Conservation (phyloP, 2,329 filamentous ascomycete genomes). For the Tricladium varicosporioides region DNA sequence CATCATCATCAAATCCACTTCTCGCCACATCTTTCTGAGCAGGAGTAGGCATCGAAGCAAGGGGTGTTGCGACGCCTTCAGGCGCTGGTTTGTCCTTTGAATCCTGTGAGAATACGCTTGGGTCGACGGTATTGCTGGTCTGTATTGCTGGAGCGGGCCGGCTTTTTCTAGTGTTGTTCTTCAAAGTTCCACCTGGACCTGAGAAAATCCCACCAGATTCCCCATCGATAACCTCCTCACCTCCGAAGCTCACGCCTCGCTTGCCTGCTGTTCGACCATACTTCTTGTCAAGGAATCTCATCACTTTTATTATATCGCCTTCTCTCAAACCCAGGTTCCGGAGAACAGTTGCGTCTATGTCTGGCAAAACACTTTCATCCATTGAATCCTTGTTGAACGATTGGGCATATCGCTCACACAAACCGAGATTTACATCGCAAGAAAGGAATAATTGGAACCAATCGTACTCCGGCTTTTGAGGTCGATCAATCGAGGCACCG, state of each 20-base stretch:
- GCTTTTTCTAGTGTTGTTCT: constrained; percentile 92
- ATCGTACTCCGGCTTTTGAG: constrained; percentile 76
- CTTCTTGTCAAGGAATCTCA: constrained; percentile 81
- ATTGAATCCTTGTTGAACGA: constrained; percentile 90
- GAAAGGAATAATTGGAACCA: constrained; percentile 99
- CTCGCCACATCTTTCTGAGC: constrained; percentile 45
- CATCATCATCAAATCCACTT: constrained; percentile 88
- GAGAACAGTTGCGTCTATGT: constrained; percentile 80
- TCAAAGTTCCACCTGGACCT: constrained; percentile 83
- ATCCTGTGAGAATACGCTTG: constrained; percentile 74
- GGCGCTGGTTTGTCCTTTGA: constrained; percentile 39
- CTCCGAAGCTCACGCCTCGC: constrained; percentile 51
- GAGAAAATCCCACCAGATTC: constrained; percentile 77
- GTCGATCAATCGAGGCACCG: constrained; percentile 61
- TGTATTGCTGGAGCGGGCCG: constrained; percentile 84
- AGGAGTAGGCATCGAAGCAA: constrained; percentile 40
- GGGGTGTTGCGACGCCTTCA: constrained; percentile 48
- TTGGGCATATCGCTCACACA: constrained; percentile 91
- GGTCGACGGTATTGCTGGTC: constrained; percentile 81
- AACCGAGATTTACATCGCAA: constrained; percentile 86
- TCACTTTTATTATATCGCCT: constrained; percentile 94
- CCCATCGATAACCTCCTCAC: constrained; percentile 54
- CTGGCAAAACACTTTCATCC: constrained; percentile 88
- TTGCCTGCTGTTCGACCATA: constrained; percentile 64
- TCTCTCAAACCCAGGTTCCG: constrained; percentile 91